Conservation (phyloP, 169 alveolate species). For the Cryptosporidium meleagridis region DNA sequence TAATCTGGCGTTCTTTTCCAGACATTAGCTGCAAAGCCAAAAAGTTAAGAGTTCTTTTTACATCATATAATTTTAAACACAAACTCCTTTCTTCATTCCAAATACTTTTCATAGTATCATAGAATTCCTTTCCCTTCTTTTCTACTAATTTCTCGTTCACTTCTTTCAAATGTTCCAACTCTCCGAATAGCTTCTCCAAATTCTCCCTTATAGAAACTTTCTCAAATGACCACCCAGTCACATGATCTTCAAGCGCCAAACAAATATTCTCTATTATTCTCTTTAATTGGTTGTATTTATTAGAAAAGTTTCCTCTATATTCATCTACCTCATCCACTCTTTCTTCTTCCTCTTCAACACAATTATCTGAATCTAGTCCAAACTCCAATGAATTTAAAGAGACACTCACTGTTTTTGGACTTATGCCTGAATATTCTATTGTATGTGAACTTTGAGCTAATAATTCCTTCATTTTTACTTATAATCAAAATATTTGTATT, state of each 20-base stretch:
- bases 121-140: too few species aligned
- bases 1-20: too few species aligned
- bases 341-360: background rate
- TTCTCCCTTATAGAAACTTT: background rate
- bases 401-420: constrained; percentile 13
- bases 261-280: background rate
- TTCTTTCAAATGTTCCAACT: too few species aligned
- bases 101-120: too few species aligned
- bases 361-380: background rate
- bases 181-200: background rate
- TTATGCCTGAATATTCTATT: background rate
- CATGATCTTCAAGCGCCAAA: background rate
- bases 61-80: background rate
- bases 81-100: background rate
- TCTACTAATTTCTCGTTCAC: too few species aligned
- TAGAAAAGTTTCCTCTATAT: too few species aligned
- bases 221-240: background rate
- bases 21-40: background rate
- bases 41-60: too few species aligned
- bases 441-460: background rate
- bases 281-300: background rate
- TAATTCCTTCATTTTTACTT: background rate
- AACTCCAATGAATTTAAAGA: constrained; percentile 12
- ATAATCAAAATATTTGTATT: too few species aligned
- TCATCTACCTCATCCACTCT: too few species aligned